Base-by-base conservation (phyloP, 345 rosid species). In the Eucalyptus erythrocorys region DNA sequence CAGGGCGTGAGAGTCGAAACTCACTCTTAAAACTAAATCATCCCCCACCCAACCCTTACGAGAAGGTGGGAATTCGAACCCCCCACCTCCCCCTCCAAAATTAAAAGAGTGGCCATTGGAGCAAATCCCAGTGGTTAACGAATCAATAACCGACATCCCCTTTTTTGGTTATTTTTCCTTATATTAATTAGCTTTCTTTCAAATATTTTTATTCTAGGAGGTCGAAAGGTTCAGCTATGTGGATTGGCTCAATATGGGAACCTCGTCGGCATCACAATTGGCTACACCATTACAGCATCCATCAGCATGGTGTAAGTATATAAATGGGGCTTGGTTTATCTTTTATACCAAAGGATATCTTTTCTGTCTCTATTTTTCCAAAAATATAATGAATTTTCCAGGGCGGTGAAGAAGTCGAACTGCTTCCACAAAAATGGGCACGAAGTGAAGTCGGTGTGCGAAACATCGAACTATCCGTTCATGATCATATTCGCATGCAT, bases 241-340 rank as follows among this genome's bases (percentile, higher is more conserved):
- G 99, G 98, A 27, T 87, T 94, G 90, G 98, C 97, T 88, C 99
- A 97, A 89, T 97, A 94, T 88, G 93, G 87, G 42, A 95, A 96
- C 92, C 93, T 97, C 27, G 40, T 95, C 30, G 99, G 97, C 59
- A 84, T 93, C 82, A 93, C 97, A 6, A 86, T 96, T 59, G 98
- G 99, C 59, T 97, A 96, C 91, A 97, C 98, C n/a, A 97, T 97
- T 90, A 96, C 99, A 49, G 96, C 97, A 24, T 96, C 99, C 17
- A 95, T 96, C 48, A 97, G 99, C 91, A 95, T 97, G 96, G 98
- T 95, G 99, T 97, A 93, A 95, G 99, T 47, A 90, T 21, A 14
- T 10, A 45, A 45, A 32, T 40, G n/a, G 26, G 42, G 57, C 53
- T 59, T 40, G 15, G 87, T 57, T 37, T 43, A 13, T 61, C 80